A percentile compares a stretch with the other conserved stretches of the same genome.
Evolutionary conservation across 805 yeast genomes (phyloP).

Genomic region (Cyberlindnera subsufficiens): DNA sequence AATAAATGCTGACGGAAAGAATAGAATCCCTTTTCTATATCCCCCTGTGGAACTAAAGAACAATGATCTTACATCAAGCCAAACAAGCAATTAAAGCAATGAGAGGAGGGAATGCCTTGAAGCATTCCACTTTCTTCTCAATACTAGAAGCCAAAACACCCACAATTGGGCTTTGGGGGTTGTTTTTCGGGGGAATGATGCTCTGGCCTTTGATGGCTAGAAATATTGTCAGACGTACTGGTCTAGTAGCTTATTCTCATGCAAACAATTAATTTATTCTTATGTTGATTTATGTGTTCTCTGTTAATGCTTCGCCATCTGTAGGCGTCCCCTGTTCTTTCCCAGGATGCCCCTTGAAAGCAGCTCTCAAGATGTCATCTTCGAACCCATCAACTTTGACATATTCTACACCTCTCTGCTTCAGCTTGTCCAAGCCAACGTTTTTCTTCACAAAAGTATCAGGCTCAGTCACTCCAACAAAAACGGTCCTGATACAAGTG

Average conservation of each 20-base stretch:
- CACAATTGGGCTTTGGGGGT: neutral
- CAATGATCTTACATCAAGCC: too few relatives aligned
- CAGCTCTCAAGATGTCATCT: conserved; percentile 58
- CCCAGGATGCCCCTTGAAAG: conserved; percentile 60
- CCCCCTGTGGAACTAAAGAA: too few relatives aligned
- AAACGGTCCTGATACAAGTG: conserved; percentile 58
- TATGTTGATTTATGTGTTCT: neutral
- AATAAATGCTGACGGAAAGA: too few relatives aligned
- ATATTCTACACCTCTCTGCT: conserved; percentile 58
- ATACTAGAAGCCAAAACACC: neutral
- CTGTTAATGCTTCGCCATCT: too few relatives aligned
- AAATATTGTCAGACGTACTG: neutral
- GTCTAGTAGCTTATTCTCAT: neutral
- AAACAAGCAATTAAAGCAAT: neutral
- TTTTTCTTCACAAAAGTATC: conserved; percentile 80
- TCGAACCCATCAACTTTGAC: conserved; percentile 82
- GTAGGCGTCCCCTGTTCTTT: neutral
- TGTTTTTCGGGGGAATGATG: neutral
- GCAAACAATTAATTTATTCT: neutral
- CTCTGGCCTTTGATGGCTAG: neutral
- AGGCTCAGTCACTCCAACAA: conserved; percentile 92
- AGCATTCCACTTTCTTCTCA: neutral
- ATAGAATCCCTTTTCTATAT: too few relatives aligned
- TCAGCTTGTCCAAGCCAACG: conserved; percentile 50
- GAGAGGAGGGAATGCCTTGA: neutral